Evolutionary conservation across 495 filamentous ascomycete genomes (phyloP), one percentile per base, ranked within the genome.

Genomic region (Barbatosphaeria neglecta): DNA sequence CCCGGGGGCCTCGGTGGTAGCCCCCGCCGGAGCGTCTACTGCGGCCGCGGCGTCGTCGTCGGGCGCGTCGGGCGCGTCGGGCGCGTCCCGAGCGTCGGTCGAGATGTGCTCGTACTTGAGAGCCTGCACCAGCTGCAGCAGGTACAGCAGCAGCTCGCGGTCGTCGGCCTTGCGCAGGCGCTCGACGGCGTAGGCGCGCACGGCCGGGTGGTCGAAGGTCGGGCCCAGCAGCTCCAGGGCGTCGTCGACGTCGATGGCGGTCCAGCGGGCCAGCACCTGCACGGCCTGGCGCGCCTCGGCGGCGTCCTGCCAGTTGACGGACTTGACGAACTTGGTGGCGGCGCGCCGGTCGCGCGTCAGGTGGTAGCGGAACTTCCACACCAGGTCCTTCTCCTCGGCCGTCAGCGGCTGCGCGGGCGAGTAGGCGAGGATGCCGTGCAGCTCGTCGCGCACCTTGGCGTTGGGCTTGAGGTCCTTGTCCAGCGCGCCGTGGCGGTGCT

Each of bases 321-420:
- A 93, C 63, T 97, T 97, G 55, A 96, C 87, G 51, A 99, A 95
- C 56, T 99, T 99, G 19, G 92, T 96, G 33, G 97, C 69, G 2
- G 90, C 92, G 50, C 86, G 76, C 65, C 97, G 97, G 54, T 99
- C 89, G 31, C 88, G 76, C 0, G 87, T 90, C 6, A 99, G 62
- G 59, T 95, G 88, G 61, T 95, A 92, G 41, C 92, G 74, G 67
- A 96, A 99, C 52, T 90, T 87, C 92, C 92, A 99, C 24, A 99
- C 75, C 10, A 95, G 70, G 61, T 99, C 93, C 56, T 94, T 95
- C 55, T 99, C 93, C 53, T 94, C 87, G 0, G 84, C 74, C 4
- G 79, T 84, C 6, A 99, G 74, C 22, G 83, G 78, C 46, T 95
- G 87, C 1, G 90, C 95, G 4, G 92, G 92, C 9, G 90, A 87